Base-by-base conservation (phyloP, 1,284 basidiomycete genomes). In the Albatrellus sp. region DNA sequence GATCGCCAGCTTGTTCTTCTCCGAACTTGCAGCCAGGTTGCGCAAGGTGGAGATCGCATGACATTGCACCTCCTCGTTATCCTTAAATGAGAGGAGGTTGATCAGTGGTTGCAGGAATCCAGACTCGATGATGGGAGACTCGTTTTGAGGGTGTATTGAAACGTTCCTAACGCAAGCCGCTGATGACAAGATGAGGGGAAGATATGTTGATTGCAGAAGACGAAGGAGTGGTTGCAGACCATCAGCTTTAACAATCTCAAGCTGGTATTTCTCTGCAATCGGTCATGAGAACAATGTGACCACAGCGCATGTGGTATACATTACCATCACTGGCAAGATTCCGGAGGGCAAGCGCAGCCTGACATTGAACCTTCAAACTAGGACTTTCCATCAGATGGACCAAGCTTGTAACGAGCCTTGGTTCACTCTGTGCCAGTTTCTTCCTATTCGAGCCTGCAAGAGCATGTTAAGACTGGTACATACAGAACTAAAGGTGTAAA, bases 21-120 rank as follows among this genome's bases (percentile, higher is more conserved):
- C 94, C 37, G 87, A 92, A 58, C 89, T 93, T 0, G 96, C 96
- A 1, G 96, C 96, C 11, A 98, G 74, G 61, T 99, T 99, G 31
- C 96, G 80, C 44, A 99, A 72, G 0, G 96, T 99, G 24, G 90
- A 96, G 54, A 99, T 99, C n/a, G 96, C 96, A 58, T 99, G 96
- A 58, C 96, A 98, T 63, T 98, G 94, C 30, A 99, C 92, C 66
- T 99, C 96, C 65, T 99, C 96, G 60, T 98, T 98, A 63, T 99
- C 96, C 63, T 89, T 97, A 69, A 98, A 98, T 5, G 91, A 91
- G 34, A 99, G 72, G 33, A 98, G 75, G 59, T 91, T 92, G 62
- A 99, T 98, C 36, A 99, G 70, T 1, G 96, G 96, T 58, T 92
- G 85, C 45, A 98, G 68, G 73, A 98, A 99, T 19, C 93, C 93